Conservation (phyloP, 2,329 filamentous ascomycete species). For the Trichophyton simii region DNA sequence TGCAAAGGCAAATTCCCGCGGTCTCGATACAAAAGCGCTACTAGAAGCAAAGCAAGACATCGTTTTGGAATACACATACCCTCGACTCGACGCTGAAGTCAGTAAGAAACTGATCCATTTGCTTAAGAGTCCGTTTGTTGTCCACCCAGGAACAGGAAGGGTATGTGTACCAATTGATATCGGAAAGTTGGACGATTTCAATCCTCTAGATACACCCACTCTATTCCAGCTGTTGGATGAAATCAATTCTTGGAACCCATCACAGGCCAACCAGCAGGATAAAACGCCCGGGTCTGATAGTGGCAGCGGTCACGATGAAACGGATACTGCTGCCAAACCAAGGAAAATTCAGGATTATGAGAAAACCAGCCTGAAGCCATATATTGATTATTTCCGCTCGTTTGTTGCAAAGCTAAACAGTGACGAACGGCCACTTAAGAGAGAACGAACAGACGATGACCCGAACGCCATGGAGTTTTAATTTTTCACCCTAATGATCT, state of each 20-base stretch:
- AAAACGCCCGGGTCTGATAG: conserved; percentile 1
- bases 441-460: conserved; percentile 40
- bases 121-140: conserved; percentile 91
- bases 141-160: conserved; percentile 85
- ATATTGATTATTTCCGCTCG: conserved; percentile 73
- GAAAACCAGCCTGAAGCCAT: conserved; percentile 89
- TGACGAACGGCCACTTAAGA: conserved; percentile 49
- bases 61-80: conserved; percentile 94
- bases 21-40: conserved; percentile 60
- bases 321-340: conserved; percentile 23
- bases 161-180: conserved; percentile 93
- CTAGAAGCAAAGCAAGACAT: conserved; percentile 91
- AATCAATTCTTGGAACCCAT: conserved; percentile 65
- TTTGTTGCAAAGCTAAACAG: conserved; percentile 71
- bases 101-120: conserved; percentile 97
- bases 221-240: conserved; percentile 69
- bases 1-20: conserved; percentile 60
- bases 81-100: conserved; percentile 89
- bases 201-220: conserved; percentile 79
- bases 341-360: conserved; percentile 70
- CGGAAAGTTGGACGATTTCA: conserved; percentile 61
- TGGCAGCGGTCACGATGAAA: conserved; percentile 1
- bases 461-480: conserved; percentile 54
- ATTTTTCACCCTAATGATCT: conserved; percentile 12
- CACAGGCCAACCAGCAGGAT: conserved; percentile 15